Conservation (phyloP, 192 early-diverging fungal species). For the Coemansia sp. region DNA sequence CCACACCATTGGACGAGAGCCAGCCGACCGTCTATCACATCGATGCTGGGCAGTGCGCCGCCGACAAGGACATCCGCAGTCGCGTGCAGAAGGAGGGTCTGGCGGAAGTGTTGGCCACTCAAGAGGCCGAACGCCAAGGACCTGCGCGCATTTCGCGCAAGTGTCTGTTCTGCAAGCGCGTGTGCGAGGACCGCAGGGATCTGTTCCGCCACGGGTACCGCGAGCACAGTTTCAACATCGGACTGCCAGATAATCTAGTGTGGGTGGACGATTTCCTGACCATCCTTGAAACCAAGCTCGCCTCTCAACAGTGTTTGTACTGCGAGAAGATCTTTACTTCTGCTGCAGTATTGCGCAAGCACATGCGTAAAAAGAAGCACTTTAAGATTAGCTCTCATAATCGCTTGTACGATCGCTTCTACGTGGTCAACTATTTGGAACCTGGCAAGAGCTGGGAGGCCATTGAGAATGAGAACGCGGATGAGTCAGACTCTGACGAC, state of each 20-base stretch:
- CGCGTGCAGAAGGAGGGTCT: conserved; percentile 70
- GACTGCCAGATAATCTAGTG: conserved; percentile 86
- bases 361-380: conserved; percentile 99
- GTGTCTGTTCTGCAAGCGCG: conserved; percentile 91
- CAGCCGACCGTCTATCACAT: conserved; percentile 37
- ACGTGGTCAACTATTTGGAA: conserved; percentile 89
- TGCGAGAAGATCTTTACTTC: conserved; percentile 93
- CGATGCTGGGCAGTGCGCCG: conserved; percentile 55
- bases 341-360: conserved; percentile 83
- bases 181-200: conserved; percentile 64
- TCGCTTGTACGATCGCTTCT: conserved; percentile 89
- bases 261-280: conserved; percentile 78
- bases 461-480: conserved; percentile 76
- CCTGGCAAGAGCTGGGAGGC: conserved; percentile 91
- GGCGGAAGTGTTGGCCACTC: conserved; percentile 68
- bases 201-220: conserved; percentile 87
- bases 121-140: conserved; percentile 68
- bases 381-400: conserved; percentile 92
- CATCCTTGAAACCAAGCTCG: conserved; percentile 72
- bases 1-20: conserved; percentile 12
- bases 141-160: conserved; percentile 69
- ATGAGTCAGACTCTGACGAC: conserved; percentile 66
- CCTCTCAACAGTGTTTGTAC: conserved; percentile 79
- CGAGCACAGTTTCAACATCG: conserved; percentile 94
- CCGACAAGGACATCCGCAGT: conserved; percentile 70